phyloP scores from a whole-genome alignment of 1,284 basidiomycete species.

The Cryptococcus sp. region DNA sequence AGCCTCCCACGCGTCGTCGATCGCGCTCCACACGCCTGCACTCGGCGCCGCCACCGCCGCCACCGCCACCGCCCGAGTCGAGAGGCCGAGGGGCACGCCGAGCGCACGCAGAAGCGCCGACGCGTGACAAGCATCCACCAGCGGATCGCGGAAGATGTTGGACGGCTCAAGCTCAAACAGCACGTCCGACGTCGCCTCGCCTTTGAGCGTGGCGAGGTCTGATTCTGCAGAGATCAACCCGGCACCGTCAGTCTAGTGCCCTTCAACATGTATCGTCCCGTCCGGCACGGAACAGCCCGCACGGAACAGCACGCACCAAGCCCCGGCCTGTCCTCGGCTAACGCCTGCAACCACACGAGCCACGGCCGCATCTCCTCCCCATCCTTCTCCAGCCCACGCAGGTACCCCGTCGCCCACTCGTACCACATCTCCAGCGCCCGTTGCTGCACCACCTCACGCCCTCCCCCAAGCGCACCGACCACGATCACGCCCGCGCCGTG shows the following conservation, averaged over 20 bases:
- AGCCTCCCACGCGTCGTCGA: conserved; percentile 26
- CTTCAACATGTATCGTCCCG: not conserved
- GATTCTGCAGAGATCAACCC: conserved; percentile 3
- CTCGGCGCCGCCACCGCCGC: not conserved
- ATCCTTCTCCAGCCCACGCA: not conserved
- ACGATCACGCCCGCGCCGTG: conserved; percentile 28
- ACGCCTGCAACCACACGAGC: conserved; percentile 26
- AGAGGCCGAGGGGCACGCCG: not conserved
- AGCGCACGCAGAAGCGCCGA: conserved; percentile 11
- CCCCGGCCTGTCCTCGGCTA: conserved; percentile 12
- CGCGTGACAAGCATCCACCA: conserved; percentile 28
- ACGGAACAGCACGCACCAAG: conserved; percentile 25
- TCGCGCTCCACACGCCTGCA: conserved; percentile 12
- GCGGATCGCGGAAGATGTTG: conserved; percentile 44
- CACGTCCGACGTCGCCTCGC: conserved; percentile 12
- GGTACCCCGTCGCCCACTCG: conserved; percentile 20
- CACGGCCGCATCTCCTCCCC: conserved; percentile 11
- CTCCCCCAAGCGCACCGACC: conserved; percentile 13
- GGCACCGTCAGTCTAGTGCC: not conserved
- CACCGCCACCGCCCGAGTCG: not conserved
- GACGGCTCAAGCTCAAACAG: conserved; percentile 47
- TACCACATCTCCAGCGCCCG: conserved; percentile 36
- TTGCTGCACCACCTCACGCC: conserved; percentile 19
- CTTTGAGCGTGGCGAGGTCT: conserved; percentile 9
- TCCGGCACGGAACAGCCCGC: no score